Evolutionary conservation across 2,329 filamentous ascomycete species (phyloP), one percentile per base, ranked within the genome.

Genomic region (Bimuria novae-zelandiae): DNA sequence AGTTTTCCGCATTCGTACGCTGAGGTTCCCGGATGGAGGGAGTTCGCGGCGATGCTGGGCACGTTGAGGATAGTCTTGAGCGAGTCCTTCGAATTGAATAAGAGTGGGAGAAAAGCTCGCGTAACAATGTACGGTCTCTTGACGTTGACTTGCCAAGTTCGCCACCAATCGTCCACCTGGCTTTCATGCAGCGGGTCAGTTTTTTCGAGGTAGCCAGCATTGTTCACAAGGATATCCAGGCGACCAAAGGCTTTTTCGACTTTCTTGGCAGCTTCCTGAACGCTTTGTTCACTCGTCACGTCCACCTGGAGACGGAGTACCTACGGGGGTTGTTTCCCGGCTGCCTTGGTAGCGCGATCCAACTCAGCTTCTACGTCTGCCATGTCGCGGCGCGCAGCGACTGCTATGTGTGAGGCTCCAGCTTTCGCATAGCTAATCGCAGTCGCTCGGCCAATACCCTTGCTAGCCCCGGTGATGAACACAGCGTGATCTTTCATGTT

Each of bases 371-470:
- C 40, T 8, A 42, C 40, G 3, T 42, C 40, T 17, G 27, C 7
- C 40, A 42, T 42, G 14, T 42, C 40, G 8, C 78, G 81, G 19
- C 84, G 79, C 0, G 82, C 83, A 6, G 73, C 78, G 22, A 86
- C 72, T n/a, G 78, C 79, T 51, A 88, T 82, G 25, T 71, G 66
- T 0, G 77, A 75, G 29, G 78, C 80, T 4, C 81, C 81, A 4
- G 83, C 82, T 58, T 72, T 72, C n/a, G 83, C 84, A 59, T 79
- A 86, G 7, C 80, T 78, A 17, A 81, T 62, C 0, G 82, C 82
- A 3, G 79, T 81, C 11, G 78, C 76, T 3, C 72, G 73, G 6
- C 84, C 83, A 27, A 84, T 77, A 3, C 83, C 82, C 37, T 77
- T 79, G 3, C 79, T 81, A 0, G 79, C 83, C 7, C 83, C 84